phyloP scores from a whole-genome alignment of 495 filamentous ascomycete genomes.

The Lasiosphaeris hirsuta region DNA sequence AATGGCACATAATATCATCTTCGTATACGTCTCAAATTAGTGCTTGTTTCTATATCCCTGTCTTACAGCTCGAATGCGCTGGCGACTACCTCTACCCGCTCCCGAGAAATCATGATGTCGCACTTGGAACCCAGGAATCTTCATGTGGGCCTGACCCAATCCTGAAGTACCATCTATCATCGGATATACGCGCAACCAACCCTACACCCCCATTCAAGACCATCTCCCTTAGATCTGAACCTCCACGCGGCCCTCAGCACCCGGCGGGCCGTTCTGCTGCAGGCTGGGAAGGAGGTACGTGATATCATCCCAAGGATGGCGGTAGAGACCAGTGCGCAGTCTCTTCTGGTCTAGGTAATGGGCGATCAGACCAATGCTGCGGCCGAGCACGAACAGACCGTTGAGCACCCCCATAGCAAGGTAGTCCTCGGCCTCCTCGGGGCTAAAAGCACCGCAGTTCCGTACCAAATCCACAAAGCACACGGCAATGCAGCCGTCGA shows the following conservation, averaged over 20 bases:
- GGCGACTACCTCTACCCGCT: not conserved
- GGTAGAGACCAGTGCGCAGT: constrained; percentile 94
- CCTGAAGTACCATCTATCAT: constrained; percentile 4
- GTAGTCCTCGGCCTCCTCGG: constrained; percentile 81
- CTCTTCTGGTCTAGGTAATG: constrained; percentile 99
- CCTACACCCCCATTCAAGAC: not conserved
- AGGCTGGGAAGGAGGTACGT: constrained; percentile 91
- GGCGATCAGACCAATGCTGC: constrained; percentile 96
- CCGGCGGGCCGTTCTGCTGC: constrained; percentile 64
- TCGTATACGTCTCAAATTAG: not conserved
- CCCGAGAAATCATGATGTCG: constrained; percentile 1
- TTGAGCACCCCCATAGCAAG: constrained; percentile 95
- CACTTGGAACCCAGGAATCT: constrained; percentile 1
- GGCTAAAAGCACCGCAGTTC: constrained; percentile 93
- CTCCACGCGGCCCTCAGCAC: constrained; percentile 86
- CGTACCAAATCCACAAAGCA: constrained; percentile 98
- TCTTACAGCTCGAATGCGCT: constrained; percentile 9
- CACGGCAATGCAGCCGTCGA: constrained; percentile 95
- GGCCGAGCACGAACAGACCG: constrained; percentile 95
- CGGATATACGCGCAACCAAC: constrained; percentile 6
- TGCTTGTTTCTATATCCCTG: constrained; percentile 2
- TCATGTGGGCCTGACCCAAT: not conserved
- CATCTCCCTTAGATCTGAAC: constrained; percentile 47
- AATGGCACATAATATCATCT: not conserved
- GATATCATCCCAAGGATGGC: constrained; percentile 98